Evolutionary conservation across 2,329 filamentous ascomycete species (phyloP), one percentile per base, ranked within the genome.

Genomic region (Fusarium tricinctum): DNA sequence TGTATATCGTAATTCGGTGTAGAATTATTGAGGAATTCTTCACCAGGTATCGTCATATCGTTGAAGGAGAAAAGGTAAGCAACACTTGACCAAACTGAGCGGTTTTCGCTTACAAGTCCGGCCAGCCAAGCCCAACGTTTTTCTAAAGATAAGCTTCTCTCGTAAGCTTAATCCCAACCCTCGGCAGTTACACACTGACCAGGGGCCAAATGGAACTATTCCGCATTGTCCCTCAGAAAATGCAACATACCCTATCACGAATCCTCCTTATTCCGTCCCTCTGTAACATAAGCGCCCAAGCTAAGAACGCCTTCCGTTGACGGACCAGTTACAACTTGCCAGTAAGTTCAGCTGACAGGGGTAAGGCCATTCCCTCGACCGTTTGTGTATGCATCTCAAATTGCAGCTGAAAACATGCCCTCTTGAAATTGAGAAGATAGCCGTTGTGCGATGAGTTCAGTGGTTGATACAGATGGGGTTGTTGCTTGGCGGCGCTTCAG

Each of bases 331-430:
- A 63, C 30, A 22, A 23, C 19, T 28, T 2, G 14, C 42, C 23
- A 54, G 57, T 50, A 44, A 58, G 57, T 70, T 70, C 66, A 69
- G 66, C 66, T 58, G 50, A 48, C 66, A 38, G 57, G 56, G 60
- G 39, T 52, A 42, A 55, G 42, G 15, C 19, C n/a, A 12, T 45
- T 49, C 39, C 45, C 23, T 19, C 19, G 30, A 22, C 35, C 26
- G 20, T 45, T 61, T 39, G 30, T 40, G 45, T 49, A 33, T 56
- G 53, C 45, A 35, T n/a, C 15, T 30, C 19, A 55, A 15, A 52
- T 39, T 55, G 22, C 28, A 50, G 59, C 50, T 54, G 58, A 53
- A 53, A 46, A 26, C 13, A 19, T 9, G 33, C 12, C 26, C 32
- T 23, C 23, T 22, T 14, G 19, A 13, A 8, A 28, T 32, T 28